phyloP scores from a whole-genome alignment of 1,284 basidiomycete genomes.

The Sporisorium graminicola region DNA sequence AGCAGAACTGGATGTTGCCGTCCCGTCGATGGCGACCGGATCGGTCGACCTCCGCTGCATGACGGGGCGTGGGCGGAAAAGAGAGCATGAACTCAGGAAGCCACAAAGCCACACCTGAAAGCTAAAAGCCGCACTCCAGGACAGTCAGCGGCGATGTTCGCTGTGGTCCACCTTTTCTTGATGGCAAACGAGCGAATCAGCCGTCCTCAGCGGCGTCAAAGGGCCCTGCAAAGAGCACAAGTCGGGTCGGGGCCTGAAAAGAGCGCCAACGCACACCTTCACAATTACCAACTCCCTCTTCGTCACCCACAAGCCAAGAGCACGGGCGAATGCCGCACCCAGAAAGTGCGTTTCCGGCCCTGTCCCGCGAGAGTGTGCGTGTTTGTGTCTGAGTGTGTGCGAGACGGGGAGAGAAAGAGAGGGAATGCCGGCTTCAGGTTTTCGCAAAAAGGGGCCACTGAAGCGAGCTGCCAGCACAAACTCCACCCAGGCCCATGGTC shows the following conservation, averaged over 20 bases:
- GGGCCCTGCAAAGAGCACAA: not conserved
- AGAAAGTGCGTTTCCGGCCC: not conserved
- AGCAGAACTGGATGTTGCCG: not conserved
- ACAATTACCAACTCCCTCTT: not conserved
- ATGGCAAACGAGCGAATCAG: not conserved
- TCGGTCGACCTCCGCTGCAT: not conserved
- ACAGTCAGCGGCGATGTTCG: not conserved
- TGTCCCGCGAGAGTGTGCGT: not conserved
- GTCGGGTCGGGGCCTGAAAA: constrained; percentile 7
- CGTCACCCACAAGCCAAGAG: not conserved
- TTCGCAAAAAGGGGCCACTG: not conserved
- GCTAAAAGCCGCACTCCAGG: not conserved
- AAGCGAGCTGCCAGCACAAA: constrained; percentile 1
- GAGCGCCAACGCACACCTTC: not conserved
- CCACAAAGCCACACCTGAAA: not conserved
- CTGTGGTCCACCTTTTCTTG: not conserved
- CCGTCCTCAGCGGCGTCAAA: not conserved
- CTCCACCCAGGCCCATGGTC: not conserved
- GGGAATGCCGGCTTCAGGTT: not conserved
- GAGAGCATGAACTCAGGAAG: not conserved
- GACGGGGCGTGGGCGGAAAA: constrained; percentile 1
- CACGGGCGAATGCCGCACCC: not conserved
- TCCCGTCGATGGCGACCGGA: not conserved
- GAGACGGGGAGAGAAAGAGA: not conserved
- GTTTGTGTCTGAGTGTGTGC: not conserved